These are phyloP conservation scores for Staphylotrichum longicolle DNA, from an alignment of 495 filamentous ascomycete genomes.

Conservation along the genomic window DNA sequence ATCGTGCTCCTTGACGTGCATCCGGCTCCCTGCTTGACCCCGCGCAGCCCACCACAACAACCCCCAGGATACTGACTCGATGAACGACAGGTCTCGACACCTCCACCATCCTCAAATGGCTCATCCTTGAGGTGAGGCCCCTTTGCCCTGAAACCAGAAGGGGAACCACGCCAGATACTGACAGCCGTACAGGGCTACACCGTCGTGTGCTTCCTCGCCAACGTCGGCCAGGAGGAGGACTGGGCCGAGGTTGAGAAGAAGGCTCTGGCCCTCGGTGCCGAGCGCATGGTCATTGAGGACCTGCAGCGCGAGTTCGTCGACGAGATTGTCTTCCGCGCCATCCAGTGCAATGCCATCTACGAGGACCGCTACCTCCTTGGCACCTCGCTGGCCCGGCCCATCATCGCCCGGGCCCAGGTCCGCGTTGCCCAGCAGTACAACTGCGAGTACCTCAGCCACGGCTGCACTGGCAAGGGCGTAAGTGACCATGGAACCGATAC, in stretches of 20 bases:
- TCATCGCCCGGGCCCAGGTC: constrained; percentile 78
- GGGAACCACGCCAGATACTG: constrained; percentile 42
- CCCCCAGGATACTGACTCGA: constrained; percentile 16
- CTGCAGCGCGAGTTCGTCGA: constrained; percentile 77
- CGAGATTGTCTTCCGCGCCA: constrained; percentile 81
- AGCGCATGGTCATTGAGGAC: constrained; percentile 61
- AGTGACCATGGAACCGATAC: background rate
- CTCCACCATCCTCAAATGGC: constrained; percentile 56
- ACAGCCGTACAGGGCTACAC: constrained; percentile 27
- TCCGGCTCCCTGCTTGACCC: too few species aligned
- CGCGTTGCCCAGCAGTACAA: constrained; percentile 64
- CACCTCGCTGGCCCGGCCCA: constrained; percentile 79
- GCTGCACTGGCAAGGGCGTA: constrained; percentile 76
- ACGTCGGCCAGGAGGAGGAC: constrained; percentile 54
- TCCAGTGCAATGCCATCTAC: constrained; percentile 86
- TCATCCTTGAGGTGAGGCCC: constrained; percentile 55
- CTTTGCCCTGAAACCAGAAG: background rate
- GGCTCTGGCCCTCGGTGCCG: constrained; percentile 67
- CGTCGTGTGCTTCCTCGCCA: constrained; percentile 52
- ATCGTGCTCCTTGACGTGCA: too few species aligned
- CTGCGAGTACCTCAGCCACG: constrained; percentile 69
- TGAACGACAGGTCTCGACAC: constrained; percentile 58
- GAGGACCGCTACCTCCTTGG: constrained; percentile 78
- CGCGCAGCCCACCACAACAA: too few species aligned
- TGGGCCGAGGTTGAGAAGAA: constrained; percentile 56